These are phyloP conservation scores for Plasmopara halstedii DNA, from an alignment of 352 stramenopile species.

Conservation along the genomic window DNA sequence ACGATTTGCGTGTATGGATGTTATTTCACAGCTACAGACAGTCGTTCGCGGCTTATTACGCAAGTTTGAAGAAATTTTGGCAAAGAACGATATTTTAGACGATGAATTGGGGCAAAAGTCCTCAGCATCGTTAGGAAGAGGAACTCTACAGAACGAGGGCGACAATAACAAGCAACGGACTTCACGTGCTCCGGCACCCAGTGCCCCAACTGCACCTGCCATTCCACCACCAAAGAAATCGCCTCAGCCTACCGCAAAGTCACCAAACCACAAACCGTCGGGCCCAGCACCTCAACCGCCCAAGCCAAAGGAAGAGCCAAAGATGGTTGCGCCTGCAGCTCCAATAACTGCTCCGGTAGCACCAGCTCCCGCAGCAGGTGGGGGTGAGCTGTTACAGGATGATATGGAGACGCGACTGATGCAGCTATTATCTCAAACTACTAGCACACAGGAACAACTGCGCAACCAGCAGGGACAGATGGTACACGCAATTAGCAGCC, in stretches of 20 bases:
- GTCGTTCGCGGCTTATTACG: conserved; percentile 67
- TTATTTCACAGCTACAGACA: conserved; percentile 67
- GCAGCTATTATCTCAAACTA: conserved; percentile 79
- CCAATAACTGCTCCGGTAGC: conserved; percentile 8
- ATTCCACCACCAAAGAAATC: conserved; percentile 34
- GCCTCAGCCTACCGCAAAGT: conserved; percentile 7
- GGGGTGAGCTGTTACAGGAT: conserved; percentile 27
- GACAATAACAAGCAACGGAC: conserved; percentile 20
- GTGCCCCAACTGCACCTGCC: conserved; percentile 19
- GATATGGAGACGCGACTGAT: conserved; percentile 77
- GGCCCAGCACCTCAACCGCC: conserved; percentile 12
- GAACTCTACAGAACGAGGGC: conserved; percentile 14
- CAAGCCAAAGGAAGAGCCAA: conserved; percentile 13
- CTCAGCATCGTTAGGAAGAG: conserved; percentile 48
- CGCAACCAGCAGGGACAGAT: conserved; percentile 80
- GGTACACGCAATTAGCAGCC: conserved; percentile 67
- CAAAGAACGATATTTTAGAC: conserved; percentile 42
- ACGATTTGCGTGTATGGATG: conserved; percentile 61
- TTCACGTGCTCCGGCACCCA: conserved; percentile 20
- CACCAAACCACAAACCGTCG: conserved; percentile 17
- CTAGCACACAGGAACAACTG: conserved; percentile 76
- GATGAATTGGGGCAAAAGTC: conserved; percentile 41
- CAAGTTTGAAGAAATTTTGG: conserved; percentile 73
- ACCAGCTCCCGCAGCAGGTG: conserved; percentile 4
- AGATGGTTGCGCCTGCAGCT: conserved; percentile 4